Evolutionary conservation across 495 filamentous ascomycete species (phyloP), one percentile per base, ranked within the genome.

Genomic region (Cercophora sp.): DNA sequence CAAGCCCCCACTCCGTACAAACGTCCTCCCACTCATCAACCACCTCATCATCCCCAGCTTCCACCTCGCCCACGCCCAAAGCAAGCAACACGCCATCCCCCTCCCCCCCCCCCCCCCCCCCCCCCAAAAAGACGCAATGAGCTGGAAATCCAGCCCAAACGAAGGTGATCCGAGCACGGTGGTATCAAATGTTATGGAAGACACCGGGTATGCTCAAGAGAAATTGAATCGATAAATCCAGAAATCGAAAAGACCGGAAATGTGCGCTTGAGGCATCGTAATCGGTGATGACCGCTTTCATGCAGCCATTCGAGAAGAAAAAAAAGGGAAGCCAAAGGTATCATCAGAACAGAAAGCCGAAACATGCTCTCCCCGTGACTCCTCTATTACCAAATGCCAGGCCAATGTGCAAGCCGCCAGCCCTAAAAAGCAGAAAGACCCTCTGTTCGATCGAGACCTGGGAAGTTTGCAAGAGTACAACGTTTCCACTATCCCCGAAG

Each of bases 361-460:
- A 27, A 32, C 19, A 46, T 46, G 43, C 13, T 16, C 37, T 35
- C 10, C 11, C 35, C 46, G 37, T 51, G 39, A 70, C 58, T 64
- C 67, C 65, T 68, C 63, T 65, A 70, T 61, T 35, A 57, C 51
- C 29, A 32, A 6, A 41, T 53, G 18, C 42, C 40, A 48, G 35
- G 31, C 27, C 47, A 49, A 57, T 59, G 51, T 57, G 46, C 48
- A 56, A 46, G 47, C 55, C 45, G 29, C 39, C 35, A 36, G 42
- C 40, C 51, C 43, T 29, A 31, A 61, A 50, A 59, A 59, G 51
- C 59, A 59, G 45, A 58, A 50, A 45, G 54, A 48, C 56, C 49
- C 62, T 65, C 59, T 57, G 57, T 52, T 41, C 22, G 37, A 47
- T 50, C 53, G 45, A 55, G 54, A 48, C 29, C 56, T 37, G 19